phyloP scores from a whole-genome alignment of 106 monocot genomes.

The Xerophyta viscosa region DNA sequence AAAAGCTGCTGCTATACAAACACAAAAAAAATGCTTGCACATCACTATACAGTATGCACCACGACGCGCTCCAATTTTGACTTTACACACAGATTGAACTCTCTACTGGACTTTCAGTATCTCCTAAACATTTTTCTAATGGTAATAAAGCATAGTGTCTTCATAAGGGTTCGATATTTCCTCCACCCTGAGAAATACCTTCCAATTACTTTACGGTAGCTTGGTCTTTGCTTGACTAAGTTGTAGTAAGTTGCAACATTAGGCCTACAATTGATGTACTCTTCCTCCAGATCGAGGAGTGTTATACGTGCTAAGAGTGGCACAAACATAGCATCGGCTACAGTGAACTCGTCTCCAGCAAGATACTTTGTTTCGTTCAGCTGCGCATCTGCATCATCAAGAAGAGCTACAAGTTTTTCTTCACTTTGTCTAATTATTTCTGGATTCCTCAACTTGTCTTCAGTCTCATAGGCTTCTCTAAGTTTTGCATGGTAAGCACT shows the following conservation, averaged over 20 bases:
- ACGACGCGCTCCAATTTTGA: no score
- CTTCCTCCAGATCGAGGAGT: constrained; percentile 59
- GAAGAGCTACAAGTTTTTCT: constrained; percentile 52
- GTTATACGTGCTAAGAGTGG: constrained; percentile 63
- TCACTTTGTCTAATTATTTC: constrained; percentile 55
- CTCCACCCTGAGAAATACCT: constrained; percentile 84
- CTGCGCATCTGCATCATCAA: constrained; percentile 74
- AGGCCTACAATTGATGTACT: constrained; percentile 59
- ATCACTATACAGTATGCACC: no score
- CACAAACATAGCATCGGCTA: constrained; percentile 84
- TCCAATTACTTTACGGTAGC: constrained; percentile 71
- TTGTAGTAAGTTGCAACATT: constrained; percentile 58
- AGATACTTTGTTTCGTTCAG: constrained; percentile 45
- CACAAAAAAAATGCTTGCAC: no score
- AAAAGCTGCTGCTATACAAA: not conserved
- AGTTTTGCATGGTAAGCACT: constrained; percentile 81
- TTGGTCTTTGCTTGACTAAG: constrained; percentile 46
- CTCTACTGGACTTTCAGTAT: constrained; percentile 25
- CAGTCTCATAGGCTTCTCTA: constrained; percentile 64
- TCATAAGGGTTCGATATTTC: constrained; percentile 57
- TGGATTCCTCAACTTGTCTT: constrained; percentile 64
- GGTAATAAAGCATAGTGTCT: constrained; percentile 64
- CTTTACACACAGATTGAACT: no score
- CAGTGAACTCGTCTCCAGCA: constrained; percentile 56
- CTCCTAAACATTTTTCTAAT: constrained; percentile 57